Evolutionary conservation across 139 green algal species (phyloP).

Genomic region (Yamagishiella unicocca): DNA sequence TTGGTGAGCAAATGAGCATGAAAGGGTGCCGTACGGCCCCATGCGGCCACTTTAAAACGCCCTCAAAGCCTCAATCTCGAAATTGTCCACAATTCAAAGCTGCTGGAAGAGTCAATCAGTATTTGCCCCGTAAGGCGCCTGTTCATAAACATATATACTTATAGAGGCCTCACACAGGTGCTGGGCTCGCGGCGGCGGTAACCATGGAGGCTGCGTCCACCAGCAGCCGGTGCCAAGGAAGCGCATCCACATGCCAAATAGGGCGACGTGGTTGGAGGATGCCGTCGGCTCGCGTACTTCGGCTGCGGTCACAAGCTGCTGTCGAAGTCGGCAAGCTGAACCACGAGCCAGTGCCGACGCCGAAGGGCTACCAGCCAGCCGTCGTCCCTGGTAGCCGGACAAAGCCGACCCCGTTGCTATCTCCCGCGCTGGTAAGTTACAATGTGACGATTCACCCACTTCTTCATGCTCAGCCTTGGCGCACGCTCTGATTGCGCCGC

Average conservation of each 20-base stretch:
- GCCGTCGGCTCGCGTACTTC: slow-evolving; percentile 3
- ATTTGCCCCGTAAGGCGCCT: too few relatives aligned
- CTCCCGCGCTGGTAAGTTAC: slow-evolving; percentile 54
- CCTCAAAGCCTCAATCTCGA: too few relatives aligned
- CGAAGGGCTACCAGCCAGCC: background rate
- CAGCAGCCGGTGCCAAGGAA: slow-evolving; percentile 36
- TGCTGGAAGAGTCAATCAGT: too few relatives aligned
- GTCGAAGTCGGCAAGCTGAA: slow-evolving; percentile 20
- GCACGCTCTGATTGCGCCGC: too few relatives aligned
- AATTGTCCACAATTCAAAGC: too few relatives aligned
- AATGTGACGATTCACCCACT: too few relatives aligned
- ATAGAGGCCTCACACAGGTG: too few relatives aligned
- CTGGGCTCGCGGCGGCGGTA: slow-evolving; percentile 5
- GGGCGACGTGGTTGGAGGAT: background rate
- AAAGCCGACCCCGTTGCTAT: slow-evolving; percentile 56
- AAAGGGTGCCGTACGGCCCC: background rate
- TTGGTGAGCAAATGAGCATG: too few relatives aligned
- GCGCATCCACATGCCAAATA: background rate
- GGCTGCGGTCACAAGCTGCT: background rate
- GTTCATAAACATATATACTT: too few relatives aligned
- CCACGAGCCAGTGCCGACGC: background rate
- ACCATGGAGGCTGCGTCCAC: slow-evolving; percentile 30
- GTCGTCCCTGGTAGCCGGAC: slow-evolving; percentile 59
- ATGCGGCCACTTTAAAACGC: background rate
- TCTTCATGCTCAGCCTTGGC: too few relatives aligned